These are phyloP conservation scores for Russula virescens DNA, from an alignment of 768 basidiomycete genomes.

Conservation along the genomic window DNA sequence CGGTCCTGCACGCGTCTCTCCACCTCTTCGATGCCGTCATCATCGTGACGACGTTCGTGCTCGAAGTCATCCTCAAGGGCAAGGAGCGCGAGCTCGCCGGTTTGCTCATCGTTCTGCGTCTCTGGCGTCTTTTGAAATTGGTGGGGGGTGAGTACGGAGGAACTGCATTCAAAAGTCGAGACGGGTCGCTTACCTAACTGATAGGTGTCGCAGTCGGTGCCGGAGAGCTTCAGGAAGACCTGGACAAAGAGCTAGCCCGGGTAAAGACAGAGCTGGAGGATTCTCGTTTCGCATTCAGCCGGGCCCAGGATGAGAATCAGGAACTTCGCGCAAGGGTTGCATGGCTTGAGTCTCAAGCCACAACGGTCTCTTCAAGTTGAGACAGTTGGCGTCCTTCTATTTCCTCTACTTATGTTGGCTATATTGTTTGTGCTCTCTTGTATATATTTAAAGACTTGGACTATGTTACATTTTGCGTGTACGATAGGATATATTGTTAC, in stretches of 20 bases:
- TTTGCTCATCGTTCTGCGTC: slow-evolving; percentile 64
- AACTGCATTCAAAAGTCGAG: neutral
- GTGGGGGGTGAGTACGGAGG: slow-evolving; percentile 43
- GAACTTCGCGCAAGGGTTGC: slow-evolving; percentile 32
- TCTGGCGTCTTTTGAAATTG: slow-evolving; percentile 78
- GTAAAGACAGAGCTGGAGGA: slow-evolving; percentile 45
- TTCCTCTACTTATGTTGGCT: neutral
- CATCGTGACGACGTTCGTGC: slow-evolving; percentile 65
- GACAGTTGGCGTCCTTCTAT: neutral
- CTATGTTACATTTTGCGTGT: neutral
- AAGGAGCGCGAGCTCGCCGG: slow-evolving; percentile 64
- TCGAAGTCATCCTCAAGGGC: slow-evolving; percentile 66
- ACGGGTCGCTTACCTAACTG: slow-evolving; percentile 32
- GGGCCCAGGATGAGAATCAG: slow-evolving; percentile 49
- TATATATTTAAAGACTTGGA: neutral
- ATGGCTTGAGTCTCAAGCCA: slow-evolving; percentile 4
- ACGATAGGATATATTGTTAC: neutral
- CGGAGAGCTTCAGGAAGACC: slow-evolving; percentile 60
- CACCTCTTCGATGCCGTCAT: slow-evolving; percentile 71
- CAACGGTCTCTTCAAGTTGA: neutral
- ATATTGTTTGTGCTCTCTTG: neutral
- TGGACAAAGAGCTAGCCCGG: slow-evolving; percentile 42
- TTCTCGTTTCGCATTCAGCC: slow-evolving; percentile 38
- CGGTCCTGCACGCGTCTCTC: slow-evolving; percentile 48
- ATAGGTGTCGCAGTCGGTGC: slow-evolving; percentile 71